Conservation (phyloP, 2,329 filamentous ascomycete species). For the Aspergillus terreus region DNA sequence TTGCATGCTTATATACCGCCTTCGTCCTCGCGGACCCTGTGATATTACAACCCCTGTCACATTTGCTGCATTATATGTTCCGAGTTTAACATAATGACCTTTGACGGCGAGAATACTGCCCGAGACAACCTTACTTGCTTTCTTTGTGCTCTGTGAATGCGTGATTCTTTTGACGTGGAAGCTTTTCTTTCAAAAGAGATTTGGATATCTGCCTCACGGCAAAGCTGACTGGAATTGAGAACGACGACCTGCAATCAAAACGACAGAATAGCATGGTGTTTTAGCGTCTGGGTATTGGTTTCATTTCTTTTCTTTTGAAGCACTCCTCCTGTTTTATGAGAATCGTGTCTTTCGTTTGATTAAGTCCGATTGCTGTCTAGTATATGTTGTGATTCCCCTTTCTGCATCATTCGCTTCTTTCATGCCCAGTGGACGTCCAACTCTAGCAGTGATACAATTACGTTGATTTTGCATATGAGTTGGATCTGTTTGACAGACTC, state of each 20-base stretch:
- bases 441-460: background rate
- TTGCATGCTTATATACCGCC: constrained; percentile 21
- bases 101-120: constrained; percentile 4
- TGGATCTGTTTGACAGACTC: background rate
- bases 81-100: constrained; percentile 8
- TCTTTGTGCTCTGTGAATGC: constrained; percentile 11
- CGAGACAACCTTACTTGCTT: constrained; percentile 6
- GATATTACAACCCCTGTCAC: constrained; percentile 12
- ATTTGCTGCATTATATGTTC: constrained; percentile 2
- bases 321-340: constrained; percentile 5
- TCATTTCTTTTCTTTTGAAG: background rate
- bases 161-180: constrained; percentile 16
- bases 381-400: constrained; percentile 29
- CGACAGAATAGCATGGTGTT: constrained; percentile 19
- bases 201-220: constrained; percentile 24
- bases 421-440: constrained; percentile 2
- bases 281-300: constrained; percentile 22
- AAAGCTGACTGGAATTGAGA: constrained; percentile 11
- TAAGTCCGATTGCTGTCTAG: constrained; percentile 16
- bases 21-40: constrained; percentile 34
- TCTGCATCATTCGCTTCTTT: constrained; percentile 17
- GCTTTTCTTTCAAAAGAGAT: constrained; percentile 18
- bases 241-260: constrained; percentile 3
- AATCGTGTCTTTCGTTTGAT: constrained; percentile 10
- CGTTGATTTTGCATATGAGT: background rate